phyloP scores from a whole-genome alignment of 805 yeast genomes.

The Saturnispora gosingensis region DNA sequence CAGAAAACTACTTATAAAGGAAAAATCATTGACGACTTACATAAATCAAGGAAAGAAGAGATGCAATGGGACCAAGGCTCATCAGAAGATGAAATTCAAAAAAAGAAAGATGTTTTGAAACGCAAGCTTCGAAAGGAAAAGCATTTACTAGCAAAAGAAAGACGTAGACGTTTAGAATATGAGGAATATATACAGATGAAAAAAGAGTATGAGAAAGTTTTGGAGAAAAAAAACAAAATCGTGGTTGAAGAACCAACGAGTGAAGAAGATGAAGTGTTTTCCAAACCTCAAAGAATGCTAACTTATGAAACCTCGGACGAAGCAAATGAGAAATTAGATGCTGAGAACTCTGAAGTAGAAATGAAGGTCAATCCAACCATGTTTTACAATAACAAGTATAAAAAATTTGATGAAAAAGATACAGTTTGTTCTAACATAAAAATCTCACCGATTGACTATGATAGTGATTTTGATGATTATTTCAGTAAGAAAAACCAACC shows the following conservation, averaged over 20 bases:
- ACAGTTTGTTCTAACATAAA: not conserved
- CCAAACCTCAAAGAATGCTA: slow-evolving; percentile 6
- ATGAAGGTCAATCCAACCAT: not conserved
- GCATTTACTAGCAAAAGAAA: not conserved
- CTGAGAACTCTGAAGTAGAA: not conserved
- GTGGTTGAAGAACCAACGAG: not conserved
- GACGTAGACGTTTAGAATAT: not conserved
- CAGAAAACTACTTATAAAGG: not conserved
- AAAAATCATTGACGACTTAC: not conserved
- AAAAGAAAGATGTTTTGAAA: not conserved
- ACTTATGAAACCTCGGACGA: not conserved
- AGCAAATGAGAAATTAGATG: slow-evolving; percentile 8
- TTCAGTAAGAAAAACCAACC: too few species aligned
- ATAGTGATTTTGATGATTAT: too few species aligned
- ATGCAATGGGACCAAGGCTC: not conserved
- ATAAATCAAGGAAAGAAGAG: not conserved
- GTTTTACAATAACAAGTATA: not conserved
- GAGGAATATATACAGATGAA: not conserved
- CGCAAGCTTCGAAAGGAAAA: not conserved
- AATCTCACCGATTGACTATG: not conserved
- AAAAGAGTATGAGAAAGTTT: slow-evolving; percentile 14
- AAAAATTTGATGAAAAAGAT: not conserved
- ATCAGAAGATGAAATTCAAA: slow-evolving; percentile 5
- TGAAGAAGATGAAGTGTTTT: not conserved
- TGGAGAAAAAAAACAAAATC: slow-evolving; percentile 1